These are phyloP conservation scores for Rhizopogon rudus DNA, from an alignment of 768 basidiomycete species.

Conservation along the genomic window DNA sequence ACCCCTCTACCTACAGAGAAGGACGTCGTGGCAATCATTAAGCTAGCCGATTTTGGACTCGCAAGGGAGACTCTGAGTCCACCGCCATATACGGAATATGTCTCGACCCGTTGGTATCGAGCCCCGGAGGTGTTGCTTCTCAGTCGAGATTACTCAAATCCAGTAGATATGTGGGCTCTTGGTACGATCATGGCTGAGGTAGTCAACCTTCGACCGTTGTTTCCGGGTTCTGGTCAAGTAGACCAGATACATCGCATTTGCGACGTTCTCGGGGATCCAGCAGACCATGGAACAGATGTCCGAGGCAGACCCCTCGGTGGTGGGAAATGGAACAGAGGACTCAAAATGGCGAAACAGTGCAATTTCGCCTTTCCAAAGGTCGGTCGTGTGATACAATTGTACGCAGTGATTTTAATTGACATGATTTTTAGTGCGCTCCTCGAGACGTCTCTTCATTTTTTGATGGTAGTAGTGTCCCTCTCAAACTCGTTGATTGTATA, in stretches of 20 bases:
- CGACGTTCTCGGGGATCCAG: constrained; percentile 91
- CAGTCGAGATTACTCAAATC: constrained; percentile 90
- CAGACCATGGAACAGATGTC: constrained; percentile 73
- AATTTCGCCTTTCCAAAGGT: constrained; percentile 93
- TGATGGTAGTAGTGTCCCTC: constrained; percentile 69
- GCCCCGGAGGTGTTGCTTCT: constrained; percentile 94
- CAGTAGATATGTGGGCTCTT: constrained; percentile 99
- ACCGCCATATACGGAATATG: constrained; percentile 98
- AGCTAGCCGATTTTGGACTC: constrained; percentile 97
- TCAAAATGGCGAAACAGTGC: constrained; percentile 80
- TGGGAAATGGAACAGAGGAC: constrained; percentile 80
- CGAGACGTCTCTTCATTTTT: constrained; percentile 70
- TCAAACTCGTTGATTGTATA: constrained; percentile 86
- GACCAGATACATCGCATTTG: constrained; percentile 92
- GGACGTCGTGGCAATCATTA: constrained; percentile 95
- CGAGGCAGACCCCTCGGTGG: constrained; percentile 73
- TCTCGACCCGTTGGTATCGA: constrained; percentile 99
- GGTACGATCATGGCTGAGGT: constrained; percentile 98
- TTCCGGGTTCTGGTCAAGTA: constrained; percentile 88
- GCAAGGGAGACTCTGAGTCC: constrained; percentile 83
- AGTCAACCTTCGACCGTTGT: constrained; percentile 90
- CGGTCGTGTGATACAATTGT: constrained; percentile 18
- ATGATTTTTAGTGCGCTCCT: constrained; percentile 48
- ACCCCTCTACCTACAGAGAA: constrained; percentile 70
- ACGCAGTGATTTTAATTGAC: constrained; percentile 2